phyloP scores from a whole-genome alignment of 2,329 filamentous ascomycete genomes.

The Arthrocladium fulminans region DNA sequence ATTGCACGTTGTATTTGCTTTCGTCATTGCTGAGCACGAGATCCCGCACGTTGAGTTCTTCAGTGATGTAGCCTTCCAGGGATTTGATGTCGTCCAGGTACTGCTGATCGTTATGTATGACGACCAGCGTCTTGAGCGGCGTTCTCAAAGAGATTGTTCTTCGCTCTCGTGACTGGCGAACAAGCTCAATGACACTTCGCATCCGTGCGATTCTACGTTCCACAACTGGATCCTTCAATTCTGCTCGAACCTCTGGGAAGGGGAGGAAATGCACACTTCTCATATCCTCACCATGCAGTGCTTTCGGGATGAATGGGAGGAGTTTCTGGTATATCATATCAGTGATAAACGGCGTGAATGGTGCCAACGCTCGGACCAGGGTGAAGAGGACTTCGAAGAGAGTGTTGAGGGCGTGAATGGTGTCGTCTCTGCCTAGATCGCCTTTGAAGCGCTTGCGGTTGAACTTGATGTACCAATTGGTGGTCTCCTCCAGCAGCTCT shows the following conservation, averaged over 20 bases:
- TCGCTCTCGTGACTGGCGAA: constrained; percentile 75
- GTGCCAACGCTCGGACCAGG: constrained; percentile 75
- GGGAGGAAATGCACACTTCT: constrained; percentile 86
- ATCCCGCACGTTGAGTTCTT: constrained; percentile 85
- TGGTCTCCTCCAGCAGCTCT: constrained; percentile 74
- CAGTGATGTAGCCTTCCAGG: constrained; percentile 76
- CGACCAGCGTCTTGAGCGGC: constrained; percentile 77
- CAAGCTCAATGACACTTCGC: constrained; percentile 92
- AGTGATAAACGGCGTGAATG: constrained; percentile 91
- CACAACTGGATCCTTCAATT: constrained; percentile 77
- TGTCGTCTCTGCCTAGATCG: constrained; percentile 76
- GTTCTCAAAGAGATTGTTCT: constrained; percentile 80
- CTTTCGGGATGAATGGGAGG: constrained; percentile 68
- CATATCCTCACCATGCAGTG: constrained; percentile 59
- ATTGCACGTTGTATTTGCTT: constrained; percentile 82
- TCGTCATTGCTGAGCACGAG: constrained; percentile 79
- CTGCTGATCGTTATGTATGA: constrained; percentile 73
- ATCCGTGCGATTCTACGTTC: constrained; percentile 82
- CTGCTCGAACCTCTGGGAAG: constrained; percentile 80
- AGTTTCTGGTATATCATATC: constrained; percentile 88
- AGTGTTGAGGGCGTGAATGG: constrained; percentile 81
- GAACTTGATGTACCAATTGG: constrained; percentile 90
- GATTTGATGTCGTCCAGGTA: constrained; percentile 82
- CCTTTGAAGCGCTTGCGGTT: constrained; percentile 80
- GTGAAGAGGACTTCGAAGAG: constrained; percentile 91